Evolutionary conservation across 208 protist species (phyloP).

Genomic region (Crithidia brevicula): DNA sequence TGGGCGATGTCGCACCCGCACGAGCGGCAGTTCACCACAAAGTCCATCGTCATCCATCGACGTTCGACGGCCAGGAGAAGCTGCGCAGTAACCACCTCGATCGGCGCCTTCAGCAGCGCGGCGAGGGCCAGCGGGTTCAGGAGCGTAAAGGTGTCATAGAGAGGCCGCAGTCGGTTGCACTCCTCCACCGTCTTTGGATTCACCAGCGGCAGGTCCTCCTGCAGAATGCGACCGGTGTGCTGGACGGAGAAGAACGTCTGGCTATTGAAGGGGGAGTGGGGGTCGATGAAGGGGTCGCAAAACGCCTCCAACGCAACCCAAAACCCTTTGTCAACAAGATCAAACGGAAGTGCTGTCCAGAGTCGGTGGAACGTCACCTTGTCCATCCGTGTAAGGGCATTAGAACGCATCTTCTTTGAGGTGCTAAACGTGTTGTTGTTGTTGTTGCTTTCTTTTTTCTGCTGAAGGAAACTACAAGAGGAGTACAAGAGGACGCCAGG

Average conservation of each 20-base stretch:
- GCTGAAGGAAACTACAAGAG: too few species aligned
- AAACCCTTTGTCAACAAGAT: slow-evolving; percentile 62
- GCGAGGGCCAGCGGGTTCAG: slow-evolving; percentile 78
- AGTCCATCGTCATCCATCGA: slow-evolving; percentile 56
- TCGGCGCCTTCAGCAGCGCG: slow-evolving; percentile 49
- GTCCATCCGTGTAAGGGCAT: slow-evolving; percentile 23
- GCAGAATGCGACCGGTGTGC: slow-evolving; percentile 37
- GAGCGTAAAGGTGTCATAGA: slow-evolving; percentile 72
- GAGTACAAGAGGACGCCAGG: too few species aligned
- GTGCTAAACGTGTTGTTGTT: neutral
- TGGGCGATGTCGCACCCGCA: slow-evolving; percentile 78
- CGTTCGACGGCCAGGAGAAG: slow-evolving; percentile 75
- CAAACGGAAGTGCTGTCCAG: slow-evolving; percentile 57
- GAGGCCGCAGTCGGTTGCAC: slow-evolving; percentile 52
- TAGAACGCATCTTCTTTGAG: slow-evolving; percentile 11
- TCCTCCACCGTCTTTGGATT: slow-evolving; percentile 33
- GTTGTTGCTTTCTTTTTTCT: neutral
- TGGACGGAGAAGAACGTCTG: slow-evolving; percentile 56
- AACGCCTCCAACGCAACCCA: slow-evolving; percentile 67
- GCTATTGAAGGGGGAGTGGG: slow-evolving; percentile 51
- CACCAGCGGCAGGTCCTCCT: slow-evolving; percentile 43
- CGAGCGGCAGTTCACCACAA: slow-evolving; percentile 77
- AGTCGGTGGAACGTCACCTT: slow-evolving; percentile 41
- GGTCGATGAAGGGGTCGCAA: slow-evolving; percentile 46
- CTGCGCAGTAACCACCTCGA: slow-evolving; percentile 74